Conservation (phyloP, 2,329 filamentous ascomycete species). For the Cyclaneusma minus region DNA sequence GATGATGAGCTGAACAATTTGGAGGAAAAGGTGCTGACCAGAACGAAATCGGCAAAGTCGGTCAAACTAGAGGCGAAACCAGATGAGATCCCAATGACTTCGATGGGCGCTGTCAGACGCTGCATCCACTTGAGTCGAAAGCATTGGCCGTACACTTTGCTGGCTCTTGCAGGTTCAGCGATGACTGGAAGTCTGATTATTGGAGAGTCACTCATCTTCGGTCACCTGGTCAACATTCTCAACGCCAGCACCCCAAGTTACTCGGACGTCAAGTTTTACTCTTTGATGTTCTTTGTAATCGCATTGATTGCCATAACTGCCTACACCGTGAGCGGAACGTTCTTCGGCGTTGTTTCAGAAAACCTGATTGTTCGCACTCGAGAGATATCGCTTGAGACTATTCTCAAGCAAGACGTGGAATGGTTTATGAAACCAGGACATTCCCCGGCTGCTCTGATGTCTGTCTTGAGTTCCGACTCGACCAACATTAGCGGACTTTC, state of each 20-base stretch:
- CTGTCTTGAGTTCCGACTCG: conserved; percentile 54
- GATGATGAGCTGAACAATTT: too few relatives aligned
- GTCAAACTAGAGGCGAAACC: too few relatives aligned
- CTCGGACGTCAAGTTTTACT: conserved; percentile 20
- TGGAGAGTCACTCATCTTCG: conserved; percentile 39
- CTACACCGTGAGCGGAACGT: conserved; percentile 39
- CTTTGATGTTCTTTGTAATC: conserved; percentile 30
- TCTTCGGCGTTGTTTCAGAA: conserved; percentile 42
- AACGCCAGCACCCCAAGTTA: conserved; percentile 25
- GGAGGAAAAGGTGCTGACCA: too few relatives aligned
- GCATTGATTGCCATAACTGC: conserved; percentile 40
- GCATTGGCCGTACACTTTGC: conserved; percentile 21
- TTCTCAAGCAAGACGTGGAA: conserved; percentile 50
- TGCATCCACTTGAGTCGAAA: conserved; percentile 19
- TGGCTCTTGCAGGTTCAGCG: conserved; percentile 27
- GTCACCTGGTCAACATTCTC: conserved; percentile 31
- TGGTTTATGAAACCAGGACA: conserved; percentile 56
- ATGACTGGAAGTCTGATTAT: conserved; percentile 30
- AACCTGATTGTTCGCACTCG: conserved; percentile 48
- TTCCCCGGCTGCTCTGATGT: conserved; percentile 44
- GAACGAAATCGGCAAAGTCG: too few relatives aligned
- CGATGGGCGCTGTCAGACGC: too few relatives aligned
- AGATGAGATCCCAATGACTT: too few relatives aligned
- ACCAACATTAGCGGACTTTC: conserved; percentile 52
- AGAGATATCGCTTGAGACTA: conserved; percentile 45